These are phyloP conservation scores for Tricholoma flavovirens DNA, from an alignment of 768 basidiomycete genomes.

Conservation along the genomic window DNA sequence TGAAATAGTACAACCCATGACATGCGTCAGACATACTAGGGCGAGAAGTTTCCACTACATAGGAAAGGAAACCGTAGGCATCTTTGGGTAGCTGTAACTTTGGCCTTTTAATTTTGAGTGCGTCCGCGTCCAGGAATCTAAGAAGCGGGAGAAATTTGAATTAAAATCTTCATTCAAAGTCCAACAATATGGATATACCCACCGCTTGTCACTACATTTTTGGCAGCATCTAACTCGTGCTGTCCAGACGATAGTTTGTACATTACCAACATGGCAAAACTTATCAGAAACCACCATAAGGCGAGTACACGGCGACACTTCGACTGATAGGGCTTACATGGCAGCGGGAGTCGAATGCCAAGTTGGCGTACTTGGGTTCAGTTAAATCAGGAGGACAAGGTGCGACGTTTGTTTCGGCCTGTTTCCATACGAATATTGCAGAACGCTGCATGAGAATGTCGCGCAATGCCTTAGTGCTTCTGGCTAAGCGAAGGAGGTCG, in stretches of 20 bases:
- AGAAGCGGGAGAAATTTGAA: neutral
- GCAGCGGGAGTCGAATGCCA: neutral
- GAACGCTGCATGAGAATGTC: conserved; percentile 1
- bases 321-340: neutral
- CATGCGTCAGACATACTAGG: neutral
- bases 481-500: neutral
- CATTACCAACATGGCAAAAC: conserved; percentile 34
- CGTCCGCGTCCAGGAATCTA: neutral
- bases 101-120: neutral
- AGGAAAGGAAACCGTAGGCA: neutral
- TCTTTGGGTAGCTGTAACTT: neutral
- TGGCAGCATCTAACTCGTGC: neutral
- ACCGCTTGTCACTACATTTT: neutral
- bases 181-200: neutral
- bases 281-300: conserved; percentile 19
- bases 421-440: neutral
- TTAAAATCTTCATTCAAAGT: neutral
- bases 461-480: neutral
- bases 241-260: neutral
- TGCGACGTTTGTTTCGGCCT: neutral
- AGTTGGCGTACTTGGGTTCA: neutral
- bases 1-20: neutral
- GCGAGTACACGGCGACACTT: neutral
- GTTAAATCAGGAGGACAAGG: neutral
- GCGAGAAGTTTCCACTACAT: neutral